These are phyloP conservation scores for Tetragonia tetragonoides DNA, from an alignment of 148 eudicot genomes.

Conservation along the genomic window DNA sequence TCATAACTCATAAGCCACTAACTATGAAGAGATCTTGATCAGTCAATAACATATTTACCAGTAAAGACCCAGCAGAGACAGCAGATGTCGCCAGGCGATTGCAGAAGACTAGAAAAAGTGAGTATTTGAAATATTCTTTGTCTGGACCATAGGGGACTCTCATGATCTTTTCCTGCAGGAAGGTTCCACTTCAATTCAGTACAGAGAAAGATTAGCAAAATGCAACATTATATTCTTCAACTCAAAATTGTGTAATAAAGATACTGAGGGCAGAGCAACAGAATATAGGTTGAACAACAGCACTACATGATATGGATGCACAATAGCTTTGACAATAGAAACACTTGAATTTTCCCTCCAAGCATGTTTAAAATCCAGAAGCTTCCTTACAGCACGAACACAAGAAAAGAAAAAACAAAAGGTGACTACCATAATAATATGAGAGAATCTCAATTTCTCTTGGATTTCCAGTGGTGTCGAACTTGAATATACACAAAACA, in stretches of 20 bases:
- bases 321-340: neutral
- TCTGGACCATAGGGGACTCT: slow-evolving; percentile 86
- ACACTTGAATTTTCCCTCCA: no score
- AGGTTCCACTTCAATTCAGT: slow-evolving; percentile 11
- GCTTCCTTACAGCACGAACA: no score
- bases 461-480: neutral
- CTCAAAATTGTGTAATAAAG: neutral
- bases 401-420: no score
- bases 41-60: slow-evolving; percentile 45
- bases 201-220: neutral
- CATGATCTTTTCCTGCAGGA: slow-evolving; percentile 93
- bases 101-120: slow-evolving; percentile 92
- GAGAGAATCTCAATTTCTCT: neutral
- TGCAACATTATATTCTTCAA: neutral
- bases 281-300: neutral
- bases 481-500: neutral
- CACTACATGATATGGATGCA: neutral
- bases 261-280: neutral
- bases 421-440: no score
- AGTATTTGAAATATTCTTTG: slow-evolving; percentile 75
- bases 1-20: neutral
- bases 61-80: slow-evolving; percentile 67
- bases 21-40: neutral
- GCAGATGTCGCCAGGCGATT: slow-evolving; percentile 89
- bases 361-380: no score